phyloP scores from a whole-genome alignment of 164 flowering plant species.

The Akebia trifoliata region DNA sequence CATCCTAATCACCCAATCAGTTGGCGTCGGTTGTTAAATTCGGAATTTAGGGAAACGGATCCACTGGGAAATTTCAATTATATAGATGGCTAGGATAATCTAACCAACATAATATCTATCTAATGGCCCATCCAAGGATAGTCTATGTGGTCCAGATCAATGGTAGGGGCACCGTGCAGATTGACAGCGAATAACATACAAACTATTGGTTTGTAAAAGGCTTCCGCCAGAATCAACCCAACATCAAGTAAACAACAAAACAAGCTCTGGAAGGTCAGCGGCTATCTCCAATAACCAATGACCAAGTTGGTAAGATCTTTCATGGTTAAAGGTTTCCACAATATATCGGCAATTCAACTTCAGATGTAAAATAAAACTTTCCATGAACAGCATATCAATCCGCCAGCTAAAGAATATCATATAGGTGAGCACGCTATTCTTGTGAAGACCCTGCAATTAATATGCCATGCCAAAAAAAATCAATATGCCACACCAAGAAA shows the following conservation, averaged over 20 bases:
- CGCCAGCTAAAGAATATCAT: slow-evolving; percentile 81
- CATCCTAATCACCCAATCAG: slow-evolving; percentile 1
- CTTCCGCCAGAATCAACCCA: background rate
- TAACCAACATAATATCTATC: background rate
- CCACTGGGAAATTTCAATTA: background rate
- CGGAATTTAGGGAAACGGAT: background rate
- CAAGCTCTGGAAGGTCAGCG: slow-evolving; percentile 12
- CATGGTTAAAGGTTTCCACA: slow-evolving; percentile 36
- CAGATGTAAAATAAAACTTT: slow-evolving; percentile 65
- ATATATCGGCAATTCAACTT: slow-evolving; percentile 45
- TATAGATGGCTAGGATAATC: background rate
- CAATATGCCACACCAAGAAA: slow-evolving; percentile 47
- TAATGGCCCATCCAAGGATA: slow-evolving; percentile 4
- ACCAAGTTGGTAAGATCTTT: slow-evolving; percentile 23
- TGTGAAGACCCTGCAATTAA: slow-evolving; percentile 79
- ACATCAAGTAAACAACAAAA: background rate
- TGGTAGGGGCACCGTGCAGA: background rate
- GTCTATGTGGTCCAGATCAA: slow-evolving; percentile 1
- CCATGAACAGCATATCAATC: slow-evolving; percentile 79
- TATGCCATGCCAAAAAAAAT: slow-evolving; percentile 64
- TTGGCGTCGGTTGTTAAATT: background rate
- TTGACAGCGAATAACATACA: background rate
- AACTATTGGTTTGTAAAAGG: slow-evolving; percentile 3
- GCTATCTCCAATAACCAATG: slow-evolving; percentile 28
- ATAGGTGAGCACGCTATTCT: slow-evolving; percentile 79